Conservation (phyloP, 2,329 filamentous ascomycete species). For the Cladobotryum protrusum region DNA sequence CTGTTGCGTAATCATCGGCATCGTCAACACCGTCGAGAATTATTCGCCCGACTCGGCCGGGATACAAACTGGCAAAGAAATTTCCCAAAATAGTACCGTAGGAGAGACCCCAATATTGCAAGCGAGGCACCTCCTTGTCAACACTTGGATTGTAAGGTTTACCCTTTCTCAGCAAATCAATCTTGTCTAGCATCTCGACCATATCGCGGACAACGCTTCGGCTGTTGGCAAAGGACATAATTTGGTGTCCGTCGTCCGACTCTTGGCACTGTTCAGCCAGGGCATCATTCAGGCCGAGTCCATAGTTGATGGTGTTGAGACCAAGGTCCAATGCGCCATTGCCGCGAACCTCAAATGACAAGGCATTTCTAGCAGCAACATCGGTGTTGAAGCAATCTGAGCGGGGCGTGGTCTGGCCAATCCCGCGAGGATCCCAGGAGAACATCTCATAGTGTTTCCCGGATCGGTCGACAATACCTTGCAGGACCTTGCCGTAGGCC, state of each 20-base stretch:
- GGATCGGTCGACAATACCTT: conserved; percentile 16
- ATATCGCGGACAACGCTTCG: conserved; percentile 36
- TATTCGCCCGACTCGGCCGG: conserved; percentile 32
- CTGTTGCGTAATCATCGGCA: conserved; percentile 27
- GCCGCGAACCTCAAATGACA: conserved; percentile 24
- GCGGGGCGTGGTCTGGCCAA: conserved; percentile 30
- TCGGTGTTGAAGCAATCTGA: conserved; percentile 31
- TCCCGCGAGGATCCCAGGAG: conserved; percentile 38
- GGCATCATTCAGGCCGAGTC: conserved; percentile 18
- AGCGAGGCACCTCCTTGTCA: conserved; percentile 8
- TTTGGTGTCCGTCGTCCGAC: conserved; percentile 15
- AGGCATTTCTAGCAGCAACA: conserved; percentile 21
- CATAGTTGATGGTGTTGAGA: background rate
- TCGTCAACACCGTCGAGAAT: conserved; percentile 35
- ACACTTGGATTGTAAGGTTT: background rate
- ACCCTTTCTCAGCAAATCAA: conserved; percentile 24
- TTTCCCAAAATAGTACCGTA: conserved; percentile 33
- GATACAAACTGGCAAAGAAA: conserved; percentile 29
- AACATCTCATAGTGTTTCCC: conserved; percentile 34
- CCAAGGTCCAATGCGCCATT: conserved; percentile 18
- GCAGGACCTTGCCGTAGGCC: conserved; percentile 19
- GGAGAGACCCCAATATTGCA: conserved; percentile 44
- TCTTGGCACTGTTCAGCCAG: conserved; percentile 23
- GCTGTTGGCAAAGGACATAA: conserved; percentile 29
- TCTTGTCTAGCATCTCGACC: conserved; percentile 34